Evolutionary conservation across 306 rosid species (phyloP).

Genomic region (Citrullus amarus): DNA sequence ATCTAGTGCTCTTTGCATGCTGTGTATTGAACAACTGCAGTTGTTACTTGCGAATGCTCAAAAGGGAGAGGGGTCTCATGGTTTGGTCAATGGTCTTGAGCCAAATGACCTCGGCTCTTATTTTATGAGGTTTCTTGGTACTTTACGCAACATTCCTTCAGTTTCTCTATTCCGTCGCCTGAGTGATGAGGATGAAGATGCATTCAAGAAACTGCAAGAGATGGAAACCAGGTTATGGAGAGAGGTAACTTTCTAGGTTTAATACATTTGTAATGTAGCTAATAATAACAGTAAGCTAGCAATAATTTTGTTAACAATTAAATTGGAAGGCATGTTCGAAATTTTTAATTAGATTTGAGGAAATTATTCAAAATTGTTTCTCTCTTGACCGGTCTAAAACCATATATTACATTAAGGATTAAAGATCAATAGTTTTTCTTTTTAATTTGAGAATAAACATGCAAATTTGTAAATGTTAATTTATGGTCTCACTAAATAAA

Average conservation of each 20-base stretch:
- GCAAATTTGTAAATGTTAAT: background rate
- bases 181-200: constrained; percentile 52
- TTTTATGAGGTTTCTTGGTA: constrained; percentile 80
- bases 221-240: constrained; percentile 43
- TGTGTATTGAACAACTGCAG: constrained; percentile 92
- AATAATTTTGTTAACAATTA: background rate
- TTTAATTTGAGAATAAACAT: background rate
- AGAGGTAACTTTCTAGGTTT: constrained; percentile 39
- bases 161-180: constrained; percentile 68
- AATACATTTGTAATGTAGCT: background rate
- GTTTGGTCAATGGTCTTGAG: constrained; percentile 35
- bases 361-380: background rate
- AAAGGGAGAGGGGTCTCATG: constrained; percentile 54
- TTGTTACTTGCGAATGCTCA: constrained; percentile 61
- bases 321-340: background rate
- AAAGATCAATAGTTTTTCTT: background rate
- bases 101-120: constrained; percentile 71
- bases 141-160: constrained; percentile 76
- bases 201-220: constrained; percentile 52
- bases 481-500: background rate
- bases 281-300: background rate
- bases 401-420: background rate
- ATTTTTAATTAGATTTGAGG: background rate
- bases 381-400: background rate
- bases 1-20: constrained; percentile 68